Conservation (phyloP, 1,284 basidiomycete genomes). For the Rhodotorula mucilaginosa region DNA sequence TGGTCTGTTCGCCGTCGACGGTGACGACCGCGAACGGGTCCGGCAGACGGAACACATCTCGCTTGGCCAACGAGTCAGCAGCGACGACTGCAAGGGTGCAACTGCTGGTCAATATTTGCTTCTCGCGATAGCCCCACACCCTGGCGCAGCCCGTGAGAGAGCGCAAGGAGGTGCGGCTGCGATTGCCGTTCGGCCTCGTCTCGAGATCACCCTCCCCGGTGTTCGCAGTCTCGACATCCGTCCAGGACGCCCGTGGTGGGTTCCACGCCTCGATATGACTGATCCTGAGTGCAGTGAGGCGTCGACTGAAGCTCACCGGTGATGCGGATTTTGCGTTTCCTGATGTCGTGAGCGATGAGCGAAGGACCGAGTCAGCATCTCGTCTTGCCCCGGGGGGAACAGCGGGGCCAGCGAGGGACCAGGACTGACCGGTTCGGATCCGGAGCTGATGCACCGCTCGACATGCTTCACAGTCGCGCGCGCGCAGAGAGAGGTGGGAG, state of each 20-base stretch:
- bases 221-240: not conserved
- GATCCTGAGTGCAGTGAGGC: not conserved
- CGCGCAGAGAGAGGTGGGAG: not conserved
- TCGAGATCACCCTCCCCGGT: not conserved
- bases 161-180: not conserved
- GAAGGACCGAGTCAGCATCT: constrained; percentile 1
- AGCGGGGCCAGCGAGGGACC: not conserved
- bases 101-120: not conserved
- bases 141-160: not conserved
- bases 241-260: not conserved
- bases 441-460: constrained; percentile 34
- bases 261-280: not conserved
- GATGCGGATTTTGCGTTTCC: constrained; percentile 29
- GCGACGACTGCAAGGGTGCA: constrained; percentile 65
- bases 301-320: constrained; percentile 19
- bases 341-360: not conserved
- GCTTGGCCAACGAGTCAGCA: constrained; percentile 81
- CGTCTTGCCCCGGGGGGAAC: not conserved
- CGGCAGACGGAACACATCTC: constrained; percentile 85
- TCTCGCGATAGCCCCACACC: not conserved
- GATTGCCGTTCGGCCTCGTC: not conserved
- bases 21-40: constrained; percentile 94
- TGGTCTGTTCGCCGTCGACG: constrained; percentile 89
- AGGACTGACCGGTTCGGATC: constrained; percentile 30
- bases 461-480: constrained; percentile 16